A percentile compares a stretch with the other conserved stretches of the same genome.
Evolutionary conservation across 345 rosid genomes (phyloP).

Genomic region (Fremontodendron californicum): DNA sequence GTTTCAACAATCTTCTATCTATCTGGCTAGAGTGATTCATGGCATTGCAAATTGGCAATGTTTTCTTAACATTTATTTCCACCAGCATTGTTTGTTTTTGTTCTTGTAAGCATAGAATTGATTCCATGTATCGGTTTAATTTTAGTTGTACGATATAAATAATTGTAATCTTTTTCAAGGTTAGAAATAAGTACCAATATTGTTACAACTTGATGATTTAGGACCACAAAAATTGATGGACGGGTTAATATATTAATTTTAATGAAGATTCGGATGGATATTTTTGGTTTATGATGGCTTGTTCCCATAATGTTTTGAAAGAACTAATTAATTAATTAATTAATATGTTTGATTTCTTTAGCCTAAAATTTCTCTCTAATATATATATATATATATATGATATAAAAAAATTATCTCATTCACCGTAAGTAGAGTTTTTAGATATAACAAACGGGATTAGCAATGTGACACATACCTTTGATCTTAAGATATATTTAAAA

Average conservation of each 20-base stretch:
- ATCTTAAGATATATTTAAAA: too few relatives aligned
- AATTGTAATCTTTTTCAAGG: not conserved
- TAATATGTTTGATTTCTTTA: not conserved
- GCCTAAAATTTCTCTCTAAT: not conserved
- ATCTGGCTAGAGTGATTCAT: too few relatives aligned
- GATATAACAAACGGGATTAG: too few relatives aligned
- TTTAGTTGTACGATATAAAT: not conserved
- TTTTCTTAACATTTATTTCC: not conserved
- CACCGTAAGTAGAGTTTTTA: too few relatives aligned
- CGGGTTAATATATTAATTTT: not conserved
- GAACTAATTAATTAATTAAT: not conserved
- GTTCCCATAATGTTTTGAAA: not conserved
- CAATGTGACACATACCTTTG: too few relatives aligned
- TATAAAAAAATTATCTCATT: too few relatives aligned
- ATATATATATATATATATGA: too few relatives aligned
- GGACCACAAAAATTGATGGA: not conserved
- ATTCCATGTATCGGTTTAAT: not conserved
- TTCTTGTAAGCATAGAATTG: not conserved
- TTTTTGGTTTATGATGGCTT: not conserved
- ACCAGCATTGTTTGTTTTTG: not conserved
- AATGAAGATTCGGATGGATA: not conserved
- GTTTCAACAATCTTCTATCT: too few relatives aligned
- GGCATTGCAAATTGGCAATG: not conserved
- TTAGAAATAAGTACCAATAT: not conserved
- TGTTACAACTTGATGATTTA: not conserved